Evolutionary conservation across 768 basidiomycete genomes (phyloP).

Genomic region (Pilatotrama ljubarskyi): DNA sequence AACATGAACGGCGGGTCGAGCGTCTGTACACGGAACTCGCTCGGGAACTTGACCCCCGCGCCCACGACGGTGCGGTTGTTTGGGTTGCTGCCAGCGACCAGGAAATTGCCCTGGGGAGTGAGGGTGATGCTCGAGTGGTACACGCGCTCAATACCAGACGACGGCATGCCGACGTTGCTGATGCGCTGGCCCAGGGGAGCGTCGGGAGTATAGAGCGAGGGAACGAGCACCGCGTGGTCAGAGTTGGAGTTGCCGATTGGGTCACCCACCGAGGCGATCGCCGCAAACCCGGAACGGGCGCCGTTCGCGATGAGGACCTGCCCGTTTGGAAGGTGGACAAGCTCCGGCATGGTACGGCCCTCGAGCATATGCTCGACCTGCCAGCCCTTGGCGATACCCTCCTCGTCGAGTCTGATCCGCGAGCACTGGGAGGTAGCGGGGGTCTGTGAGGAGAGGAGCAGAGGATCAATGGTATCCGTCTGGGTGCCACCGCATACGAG

Average conservation of each 20-base stretch:
- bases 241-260: conserved; percentile 80
- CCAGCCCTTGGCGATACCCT: conserved; percentile 72
- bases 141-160: conserved; percentile 70
- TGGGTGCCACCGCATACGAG: conserved; percentile 78
- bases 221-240: conserved; percentile 65
- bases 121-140: conserved; percentile 83
- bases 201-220: conserved; percentile 67
- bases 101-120: conserved; percentile 67
- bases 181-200: conserved; percentile 60
- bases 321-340: conserved; percentile 79
- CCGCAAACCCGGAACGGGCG: conserved; percentile 68
- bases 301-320: conserved; percentile 77
- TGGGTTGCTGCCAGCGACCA: conserved; percentile 85
- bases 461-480: conserved; percentile 58
- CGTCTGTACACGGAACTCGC: conserved; percentile 88
- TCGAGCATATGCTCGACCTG: conserved; percentile 72
- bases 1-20: conserved; percentile 82
- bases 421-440: conserved; percentile 74
- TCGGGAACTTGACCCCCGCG: conserved; percentile 56
- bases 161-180: conserved; percentile 53
- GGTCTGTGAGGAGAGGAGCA: conserved; percentile 69
- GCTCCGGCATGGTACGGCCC: conserved; percentile 75
- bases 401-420: conserved; percentile 61
- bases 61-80: conserved; percentile 71
- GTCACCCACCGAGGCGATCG: conserved; percentile 71